phyloP scores from a whole-genome alignment of 2,329 filamentous ascomycete species.

The Fusarium penzigii region DNA sequence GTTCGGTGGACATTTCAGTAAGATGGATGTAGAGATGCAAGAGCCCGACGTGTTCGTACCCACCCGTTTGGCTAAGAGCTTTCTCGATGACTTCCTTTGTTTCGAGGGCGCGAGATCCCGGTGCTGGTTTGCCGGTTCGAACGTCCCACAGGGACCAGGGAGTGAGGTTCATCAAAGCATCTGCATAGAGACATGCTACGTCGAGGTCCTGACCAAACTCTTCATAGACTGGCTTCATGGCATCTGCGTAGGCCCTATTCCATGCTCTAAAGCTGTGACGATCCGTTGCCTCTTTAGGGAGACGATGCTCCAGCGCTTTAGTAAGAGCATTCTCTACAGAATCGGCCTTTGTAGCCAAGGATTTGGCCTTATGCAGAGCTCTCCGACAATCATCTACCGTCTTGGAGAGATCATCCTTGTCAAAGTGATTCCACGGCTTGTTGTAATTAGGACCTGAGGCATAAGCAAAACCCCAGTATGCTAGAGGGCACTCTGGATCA shows the following conservation, averaged over 20 bases:
- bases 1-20: conserved; percentile 70
- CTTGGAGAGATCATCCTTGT: conserved; percentile 21
- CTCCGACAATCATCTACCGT: conserved; percentile 15
- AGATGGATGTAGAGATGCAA: conserved; percentile 77
- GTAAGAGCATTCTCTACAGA: conserved; percentile 62
- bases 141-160: conserved; percentile 45
- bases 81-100: conserved; percentile 38
- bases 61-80: conserved; percentile 48
- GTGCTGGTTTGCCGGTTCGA: conserved; percentile 33
- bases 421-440: conserved; percentile 61
- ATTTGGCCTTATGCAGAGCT: conserved; percentile 15
- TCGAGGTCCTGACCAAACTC: conserved; percentile 39
- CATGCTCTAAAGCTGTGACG: conserved; percentile 43
- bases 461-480: conserved; percentile 69
- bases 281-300: conserved; percentile 49
- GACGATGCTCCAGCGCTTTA: conserved; percentile 61
- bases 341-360: conserved; percentile 13
- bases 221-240: conserved; percentile 36
- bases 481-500: conserved; percentile 59
- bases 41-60: conserved; percentile 64
- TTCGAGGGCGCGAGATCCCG: conserved; percentile 35
- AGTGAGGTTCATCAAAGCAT: conserved; percentile 45
- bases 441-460: conserved; percentile 71
- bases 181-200: conserved; percentile 31
- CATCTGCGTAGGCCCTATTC: conserved; percentile 30